Evolutionary conservation across 108 stramenopile genomes (phyloP).

Genomic region (Craspedostauros australis): DNA sequence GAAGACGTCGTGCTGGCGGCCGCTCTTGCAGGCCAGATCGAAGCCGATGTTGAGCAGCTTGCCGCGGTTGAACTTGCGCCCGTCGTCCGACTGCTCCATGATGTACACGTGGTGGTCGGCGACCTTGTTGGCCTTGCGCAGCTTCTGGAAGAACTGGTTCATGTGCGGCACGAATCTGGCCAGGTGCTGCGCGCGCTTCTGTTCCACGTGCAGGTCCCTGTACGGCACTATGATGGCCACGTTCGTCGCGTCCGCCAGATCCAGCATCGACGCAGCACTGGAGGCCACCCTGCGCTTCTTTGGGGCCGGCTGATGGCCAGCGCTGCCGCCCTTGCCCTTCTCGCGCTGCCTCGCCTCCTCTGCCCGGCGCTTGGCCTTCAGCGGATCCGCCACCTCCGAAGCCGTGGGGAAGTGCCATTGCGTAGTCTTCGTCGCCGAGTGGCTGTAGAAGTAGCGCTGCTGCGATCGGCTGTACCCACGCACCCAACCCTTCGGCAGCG

Average conservation of each 20-base stretch:
- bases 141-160: conserved; percentile 61
- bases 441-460: conserved; percentile 68
- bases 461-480: conserved; percentile 61
- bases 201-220: conserved; percentile 85
- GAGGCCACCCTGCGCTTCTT: background rate
- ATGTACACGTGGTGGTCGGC: conserved; percentile 92
- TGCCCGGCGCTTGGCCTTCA: conserved; percentile 55
- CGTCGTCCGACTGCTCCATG: conserved; percentile 93
- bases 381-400: conserved; percentile 67
- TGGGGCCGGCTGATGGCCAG: background rate
- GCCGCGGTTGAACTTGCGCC: conserved; percentile 98
- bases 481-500: conserved; percentile 78
- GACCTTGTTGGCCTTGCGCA: conserved; percentile 26
- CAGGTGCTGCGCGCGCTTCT: conserved; percentile 89
- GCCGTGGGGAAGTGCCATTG: conserved; percentile 92
- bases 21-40: conserved; percentile 68
- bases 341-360: conserved; percentile 36
- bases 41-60: conserved; percentile 99
- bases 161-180: conserved; percentile 88
- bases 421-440: conserved; percentile 68
- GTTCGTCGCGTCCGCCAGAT: conserved; percentile 39
- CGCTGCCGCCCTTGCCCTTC: conserved; percentile 5
- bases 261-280: conserved; percentile 21
- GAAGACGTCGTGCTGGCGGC: conserved; percentile 65
- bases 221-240: conserved; percentile 97